Evolutionary conservation across 2,329 filamentous ascomycete genomes (phyloP).

Genomic region (Verticillium nubilum): DNA sequence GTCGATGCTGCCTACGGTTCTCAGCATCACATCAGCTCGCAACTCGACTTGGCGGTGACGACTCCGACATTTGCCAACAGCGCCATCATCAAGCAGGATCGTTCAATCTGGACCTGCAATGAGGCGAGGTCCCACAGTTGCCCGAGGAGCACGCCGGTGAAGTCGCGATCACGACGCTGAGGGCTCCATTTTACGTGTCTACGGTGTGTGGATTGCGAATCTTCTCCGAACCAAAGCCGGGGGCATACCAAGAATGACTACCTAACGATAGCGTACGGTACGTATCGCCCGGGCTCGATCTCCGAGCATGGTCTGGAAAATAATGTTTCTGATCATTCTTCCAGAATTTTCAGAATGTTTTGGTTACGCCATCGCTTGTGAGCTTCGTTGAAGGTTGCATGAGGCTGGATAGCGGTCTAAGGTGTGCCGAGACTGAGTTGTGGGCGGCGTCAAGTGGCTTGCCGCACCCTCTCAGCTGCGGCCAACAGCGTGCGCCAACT

Average conservation of each 20-base stretch:
- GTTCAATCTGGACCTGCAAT: not conserved
- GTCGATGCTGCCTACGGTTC: too few species aligned
- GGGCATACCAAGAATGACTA: not conserved
- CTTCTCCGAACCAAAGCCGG: conserved; percentile 1
- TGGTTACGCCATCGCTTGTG: too few species aligned
- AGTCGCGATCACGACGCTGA: not conserved
- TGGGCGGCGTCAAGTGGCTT: not conserved
- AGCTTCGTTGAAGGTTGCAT: too few species aligned
- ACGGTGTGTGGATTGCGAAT: not conserved
- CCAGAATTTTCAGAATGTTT: not conserved
- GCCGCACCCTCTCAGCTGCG: not conserved
- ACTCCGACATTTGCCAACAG: too few species aligned
- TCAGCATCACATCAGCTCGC: not conserved
- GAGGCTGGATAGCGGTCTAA: too few species aligned
- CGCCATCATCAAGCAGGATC: not conserved
- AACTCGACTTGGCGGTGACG: not conserved
- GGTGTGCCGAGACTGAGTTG: not conserved
- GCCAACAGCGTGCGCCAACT: not conserved
- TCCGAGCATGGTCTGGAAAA: not conserved
- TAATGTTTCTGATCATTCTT: not conserved
- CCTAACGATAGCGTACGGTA: not conserved
- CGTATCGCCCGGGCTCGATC: not conserved
- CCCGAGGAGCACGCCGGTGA: not conserved
- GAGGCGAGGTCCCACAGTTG: not conserved
- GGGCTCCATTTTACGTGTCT: not conserved